Evolutionary conservation across 768 basidiomycete species (phyloP).

Genomic region (Collybia mongolica): DNA sequence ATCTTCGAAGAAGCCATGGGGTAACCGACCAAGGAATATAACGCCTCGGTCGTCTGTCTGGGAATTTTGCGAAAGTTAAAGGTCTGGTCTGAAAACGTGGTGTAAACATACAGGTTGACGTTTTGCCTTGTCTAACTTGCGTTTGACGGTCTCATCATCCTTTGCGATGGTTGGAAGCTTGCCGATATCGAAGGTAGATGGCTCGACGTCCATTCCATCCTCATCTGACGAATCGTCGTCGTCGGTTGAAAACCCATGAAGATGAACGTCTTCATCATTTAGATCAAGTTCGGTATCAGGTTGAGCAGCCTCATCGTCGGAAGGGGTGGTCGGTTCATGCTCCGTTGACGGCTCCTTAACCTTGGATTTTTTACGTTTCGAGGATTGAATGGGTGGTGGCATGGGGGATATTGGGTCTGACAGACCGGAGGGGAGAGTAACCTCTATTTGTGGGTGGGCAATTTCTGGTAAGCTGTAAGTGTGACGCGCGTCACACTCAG

Average conservation of each 20-base stretch:
- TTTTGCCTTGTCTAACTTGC: constrained; percentile 58
- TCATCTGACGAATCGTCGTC: constrained; percentile 81
- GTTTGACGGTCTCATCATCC: constrained; percentile 78
- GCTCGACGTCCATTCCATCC: constrained; percentile 48
- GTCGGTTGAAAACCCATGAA: constrained; percentile 78
- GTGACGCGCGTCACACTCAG: no score
- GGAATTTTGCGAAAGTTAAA: constrained; percentile 3
- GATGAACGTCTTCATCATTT: constrained; percentile 40
- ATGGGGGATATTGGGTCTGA: neutral
- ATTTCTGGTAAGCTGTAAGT: no score
- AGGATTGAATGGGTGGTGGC: neutral
- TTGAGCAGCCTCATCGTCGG: constrained; percentile 18
- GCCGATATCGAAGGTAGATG: constrained; percentile 57
- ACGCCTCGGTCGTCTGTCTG: constrained; percentile 73
- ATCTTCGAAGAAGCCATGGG: constrained; percentile 97
- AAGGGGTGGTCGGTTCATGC: constrained; percentile 8
- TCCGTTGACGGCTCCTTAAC: constrained; percentile 18
- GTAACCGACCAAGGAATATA: constrained; percentile 85
- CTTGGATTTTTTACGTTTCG: constrained; percentile 23
- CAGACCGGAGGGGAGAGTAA: no score
- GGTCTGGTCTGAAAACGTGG: neutral
- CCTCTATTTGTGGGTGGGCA: no score
- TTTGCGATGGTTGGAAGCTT: constrained; percentile 86
- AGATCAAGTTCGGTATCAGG: constrained; percentile 14
- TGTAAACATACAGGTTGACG: constrained; percentile 58